Percentiles rank a stretch among this genome's conserved stretches.
Conservation (phyloP, 306 rosid genomes). For the Hippophae tibetana region DNA sequence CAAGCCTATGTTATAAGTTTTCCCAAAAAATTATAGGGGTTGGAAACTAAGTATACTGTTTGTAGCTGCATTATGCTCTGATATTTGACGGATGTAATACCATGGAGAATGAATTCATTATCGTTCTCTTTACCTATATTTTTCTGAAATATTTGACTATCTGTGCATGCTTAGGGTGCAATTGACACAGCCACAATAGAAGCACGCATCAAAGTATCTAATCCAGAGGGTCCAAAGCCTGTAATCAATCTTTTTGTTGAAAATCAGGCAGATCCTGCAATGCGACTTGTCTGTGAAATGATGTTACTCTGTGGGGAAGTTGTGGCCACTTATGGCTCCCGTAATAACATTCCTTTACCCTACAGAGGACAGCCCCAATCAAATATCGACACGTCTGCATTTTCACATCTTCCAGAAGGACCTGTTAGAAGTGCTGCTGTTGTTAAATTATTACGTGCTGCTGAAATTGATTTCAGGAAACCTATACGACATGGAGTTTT, state of each 20-base stretch:
- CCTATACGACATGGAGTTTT: slow-evolving; percentile 81
- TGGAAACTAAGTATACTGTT: too few relatives aligned
- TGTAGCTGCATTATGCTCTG: too few relatives aligned
- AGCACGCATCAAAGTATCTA: slow-evolving; percentile 80
- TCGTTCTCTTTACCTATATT: background rate
- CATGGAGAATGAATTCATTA: background rate
- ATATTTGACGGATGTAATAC: too few relatives aligned
- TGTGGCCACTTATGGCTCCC: slow-evolving; percentile 70
- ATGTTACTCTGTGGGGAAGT: slow-evolving; percentile 97
- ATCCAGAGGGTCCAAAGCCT: slow-evolving; percentile 77
- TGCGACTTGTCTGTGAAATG: slow-evolving; percentile 95
- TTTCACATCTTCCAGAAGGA: slow-evolving; percentile 94
- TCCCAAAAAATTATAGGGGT: too few relatives aligned
- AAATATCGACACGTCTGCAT: slow-evolving; percentile 60
- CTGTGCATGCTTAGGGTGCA: slow-evolving; percentile 59
- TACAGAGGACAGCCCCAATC: slow-evolving; percentile 98
- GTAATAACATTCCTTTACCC: slow-evolving; percentile 73
- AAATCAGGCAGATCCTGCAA: slow-evolving; percentile 90
- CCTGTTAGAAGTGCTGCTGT: slow-evolving; percentile 90
- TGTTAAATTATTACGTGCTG: slow-evolving; percentile 82
- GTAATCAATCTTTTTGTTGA: slow-evolving; percentile 75
- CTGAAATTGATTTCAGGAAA: slow-evolving; percentile 94
- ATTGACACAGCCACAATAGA: slow-evolving; percentile 69
- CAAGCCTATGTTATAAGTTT: too few relatives aligned
- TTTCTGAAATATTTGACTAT: background rate